phyloP scores from a whole-genome alignment of 1,139 yeast genomes.

The Lodderomyces elongisporus region DNA sequence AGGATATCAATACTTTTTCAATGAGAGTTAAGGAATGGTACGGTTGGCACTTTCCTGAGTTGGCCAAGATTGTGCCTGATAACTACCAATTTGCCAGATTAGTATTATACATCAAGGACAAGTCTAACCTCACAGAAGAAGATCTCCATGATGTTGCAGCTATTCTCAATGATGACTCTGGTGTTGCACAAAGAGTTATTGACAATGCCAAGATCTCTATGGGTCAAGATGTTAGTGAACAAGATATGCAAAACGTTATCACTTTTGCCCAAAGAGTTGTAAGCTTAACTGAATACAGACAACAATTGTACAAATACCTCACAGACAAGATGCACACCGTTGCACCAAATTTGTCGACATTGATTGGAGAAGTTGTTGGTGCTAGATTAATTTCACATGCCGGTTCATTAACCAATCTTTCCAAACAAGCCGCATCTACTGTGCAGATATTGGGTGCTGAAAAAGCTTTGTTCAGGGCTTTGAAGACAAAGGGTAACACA shows the following conservation, averaged over 20 bases:
- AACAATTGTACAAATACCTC: constrained; percentile 82
- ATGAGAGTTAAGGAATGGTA: constrained; percentile 99
- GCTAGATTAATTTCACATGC: constrained; percentile 97
- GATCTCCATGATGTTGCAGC: constrained; percentile 87
- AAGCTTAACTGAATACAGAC: constrained; percentile 92
- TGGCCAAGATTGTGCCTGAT: constrained; percentile 94
- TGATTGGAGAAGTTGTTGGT: constrained; percentile 97
- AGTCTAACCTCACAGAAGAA: constrained; percentile 76
- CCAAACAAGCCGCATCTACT: constrained; percentile 98
- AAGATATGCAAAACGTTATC: constrained; percentile 79
- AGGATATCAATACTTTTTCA: constrained; percentile 94
- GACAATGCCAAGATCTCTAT: constrained; percentile 90
- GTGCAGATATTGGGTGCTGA: constrained; percentile 99
- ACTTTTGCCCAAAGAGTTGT: constrained; percentile 93
- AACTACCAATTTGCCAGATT: constrained; percentile 84
- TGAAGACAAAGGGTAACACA: constrained; percentile 96
- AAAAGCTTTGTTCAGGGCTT: constrained; percentile 96
- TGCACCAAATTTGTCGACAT: constrained; percentile 93
- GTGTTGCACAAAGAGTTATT: constrained; percentile 85
- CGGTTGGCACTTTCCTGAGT: constrained; percentile 99
- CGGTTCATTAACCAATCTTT: constrained; percentile 88
- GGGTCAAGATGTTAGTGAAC: constrained; percentile 96
- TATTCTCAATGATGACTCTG: constrained; percentile 87
- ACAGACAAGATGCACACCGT: constrained; percentile 95
- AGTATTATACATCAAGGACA: constrained; percentile 80